A percentile compares a stretch with the other conserved stretches of the same genome.
Evolutionary conservation across 2,329 filamentous ascomycete species (phyloP).

Genomic region (Pseudogymnoascus sp.): DNA sequence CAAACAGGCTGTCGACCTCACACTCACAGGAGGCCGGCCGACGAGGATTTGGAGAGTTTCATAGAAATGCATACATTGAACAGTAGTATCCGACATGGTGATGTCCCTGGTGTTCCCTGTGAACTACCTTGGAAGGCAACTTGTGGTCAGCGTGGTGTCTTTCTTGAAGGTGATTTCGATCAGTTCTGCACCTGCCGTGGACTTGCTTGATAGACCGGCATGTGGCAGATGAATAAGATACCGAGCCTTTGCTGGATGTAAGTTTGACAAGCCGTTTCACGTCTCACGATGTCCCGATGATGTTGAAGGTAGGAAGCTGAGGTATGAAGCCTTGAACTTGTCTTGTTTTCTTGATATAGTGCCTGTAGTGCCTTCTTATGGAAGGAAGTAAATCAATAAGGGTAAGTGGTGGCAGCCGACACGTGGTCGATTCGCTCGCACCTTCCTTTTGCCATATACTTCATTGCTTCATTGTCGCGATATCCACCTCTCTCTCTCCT

Average conservation of each 20-base stretch:
- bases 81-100: not conserved
- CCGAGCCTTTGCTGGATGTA: not conserved
- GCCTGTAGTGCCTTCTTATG: not conserved
- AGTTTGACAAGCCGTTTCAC: not conserved
- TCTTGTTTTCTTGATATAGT: not conserved
- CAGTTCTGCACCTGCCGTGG: not conserved
- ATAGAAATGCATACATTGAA: constrained; percentile 4
- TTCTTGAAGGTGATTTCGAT: not conserved
- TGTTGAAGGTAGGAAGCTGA: not conserved
- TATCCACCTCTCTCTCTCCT: too few species aligned
- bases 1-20: not conserved
- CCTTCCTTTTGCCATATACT: too few species aligned
- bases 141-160: not conserved
- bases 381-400: too few species aligned
- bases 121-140: not conserved
- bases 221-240: not conserved
- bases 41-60: not conserved
- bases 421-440: too few species aligned
- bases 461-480: too few species aligned
- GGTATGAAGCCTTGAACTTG: not conserved
- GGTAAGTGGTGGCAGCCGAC: too few species aligned
- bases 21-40: not conserved
- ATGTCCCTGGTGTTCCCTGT: not conserved
- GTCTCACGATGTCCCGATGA: not conserved
- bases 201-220: constrained; percentile 2